phyloP scores from a whole-genome alignment of 805 yeast species.

The Wickerhamiella hasegawae region DNA sequence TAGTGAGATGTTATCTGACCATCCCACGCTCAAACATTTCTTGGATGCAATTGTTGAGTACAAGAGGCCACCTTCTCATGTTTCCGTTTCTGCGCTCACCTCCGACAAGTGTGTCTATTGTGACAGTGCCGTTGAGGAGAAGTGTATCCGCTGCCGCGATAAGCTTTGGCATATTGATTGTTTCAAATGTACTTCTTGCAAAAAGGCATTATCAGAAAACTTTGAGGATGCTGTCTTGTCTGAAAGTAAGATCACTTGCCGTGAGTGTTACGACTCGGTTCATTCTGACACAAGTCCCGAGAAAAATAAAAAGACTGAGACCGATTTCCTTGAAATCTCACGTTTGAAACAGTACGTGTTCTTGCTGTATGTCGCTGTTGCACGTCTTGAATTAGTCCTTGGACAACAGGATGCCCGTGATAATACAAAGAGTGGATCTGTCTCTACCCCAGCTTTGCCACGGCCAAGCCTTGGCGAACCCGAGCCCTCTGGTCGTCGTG shows the following conservation, averaged over 20 bases:
- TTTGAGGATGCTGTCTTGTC: constrained; percentile 20
- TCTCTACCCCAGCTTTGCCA: constrained; percentile 6
- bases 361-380: constrained; percentile 67
- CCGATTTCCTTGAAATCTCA: constrained; percentile 41
- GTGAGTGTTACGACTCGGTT: neutral
- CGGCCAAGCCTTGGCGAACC: constrained; percentile 2
- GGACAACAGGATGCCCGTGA: constrained; percentile 15
- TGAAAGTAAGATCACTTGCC: neutral
- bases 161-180: constrained; percentile 75
- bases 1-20: neutral
- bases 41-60: neutral
- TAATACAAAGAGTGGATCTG: constrained; percentile 2
- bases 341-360: constrained; percentile 60
- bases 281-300: neutral
- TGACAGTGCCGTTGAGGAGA: constrained; percentile 63
- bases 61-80: constrained; percentile 18
- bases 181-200: constrained; percentile 49
- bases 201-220: constrained; percentile 29
- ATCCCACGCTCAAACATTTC: constrained; percentile 2
- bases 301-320: constrained; percentile 9
- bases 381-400: constrained; percentile 37
- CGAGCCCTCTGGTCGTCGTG: constrained; percentile 1
- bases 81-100: constrained; percentile 23
- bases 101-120: constrained; percentile 68
- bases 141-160: constrained; percentile 45